A percentile compares a stretch with the other conserved stretches of the same genome.
Evolutionary conservation across 495 filamentous ascomycete species (phyloP).

Genomic region (Aspergillus asperescens): DNA sequence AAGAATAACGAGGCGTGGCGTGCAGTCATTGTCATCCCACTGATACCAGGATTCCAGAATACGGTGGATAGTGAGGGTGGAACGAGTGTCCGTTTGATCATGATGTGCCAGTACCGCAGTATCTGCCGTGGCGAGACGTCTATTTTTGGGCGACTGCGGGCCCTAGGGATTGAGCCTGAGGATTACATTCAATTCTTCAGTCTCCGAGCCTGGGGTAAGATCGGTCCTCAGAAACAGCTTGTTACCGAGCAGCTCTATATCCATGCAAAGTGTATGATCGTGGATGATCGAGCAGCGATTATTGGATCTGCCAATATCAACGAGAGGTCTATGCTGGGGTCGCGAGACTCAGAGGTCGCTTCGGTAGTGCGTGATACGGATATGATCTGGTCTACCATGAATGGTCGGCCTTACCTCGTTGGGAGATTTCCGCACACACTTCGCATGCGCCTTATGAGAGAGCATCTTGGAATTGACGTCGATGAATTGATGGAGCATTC

Average conservation of each 20-base stretch:
- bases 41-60: conserved; percentile 98
- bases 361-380: conserved; percentile 90
- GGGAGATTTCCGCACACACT: conserved; percentile 90
- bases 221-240: conserved; percentile 73
- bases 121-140: conserved; percentile 92
- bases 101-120: conserved; percentile 96
- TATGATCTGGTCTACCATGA: conserved; percentile 91
- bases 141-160: conserved; percentile 81
- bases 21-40: conserved; percentile 86
- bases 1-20: conserved; percentile 86
- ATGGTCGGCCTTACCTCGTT: conserved; percentile 77
- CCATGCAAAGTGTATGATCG: conserved; percentile 95
- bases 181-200: conserved; percentile 97
- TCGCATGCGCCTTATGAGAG: conserved; percentile 90
- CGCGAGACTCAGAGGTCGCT: conserved; percentile 86
- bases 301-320: conserved; percentile 99
- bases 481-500: conserved; percentile 87
- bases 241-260: conserved; percentile 98
- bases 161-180: conserved; percentile 85
- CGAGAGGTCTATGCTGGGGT: conserved; percentile 91
- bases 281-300: conserved; percentile 87
- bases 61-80: conserved; percentile 91
- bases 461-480: conserved; percentile 92
- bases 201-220: conserved; percentile 86
- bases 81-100: conserved; percentile 88